phyloP scores from a whole-genome alignment of 2,329 filamentous ascomycete genomes.

The Neonectria faginata region DNA sequence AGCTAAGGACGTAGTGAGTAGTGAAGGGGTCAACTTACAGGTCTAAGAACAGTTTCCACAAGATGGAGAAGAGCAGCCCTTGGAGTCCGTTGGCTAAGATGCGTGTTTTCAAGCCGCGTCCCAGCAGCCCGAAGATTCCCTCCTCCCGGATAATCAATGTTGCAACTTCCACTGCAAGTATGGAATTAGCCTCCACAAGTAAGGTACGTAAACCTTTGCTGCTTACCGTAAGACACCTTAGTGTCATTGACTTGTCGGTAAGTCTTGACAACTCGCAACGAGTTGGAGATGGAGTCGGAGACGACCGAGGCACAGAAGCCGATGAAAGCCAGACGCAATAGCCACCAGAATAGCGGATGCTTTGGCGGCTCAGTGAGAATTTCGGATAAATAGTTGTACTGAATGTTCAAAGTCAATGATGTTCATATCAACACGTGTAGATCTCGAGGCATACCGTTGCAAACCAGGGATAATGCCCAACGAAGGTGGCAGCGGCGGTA shows the following conservation, averaged over 20 bases:
- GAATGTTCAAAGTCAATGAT: not conserved
- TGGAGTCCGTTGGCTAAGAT: constrained; percentile 62
- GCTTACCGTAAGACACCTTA: constrained; percentile 58
- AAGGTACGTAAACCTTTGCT: rapidly evolving
- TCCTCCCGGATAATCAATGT: constrained; percentile 55
- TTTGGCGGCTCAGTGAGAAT: constrained; percentile 55
- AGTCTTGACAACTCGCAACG: constrained; percentile 60
- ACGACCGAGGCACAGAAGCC: constrained; percentile 58
- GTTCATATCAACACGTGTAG: too few species aligned
- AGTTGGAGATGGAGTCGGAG: constrained; percentile 61
- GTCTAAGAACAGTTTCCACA: constrained; percentile 63
- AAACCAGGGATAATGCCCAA: constrained; percentile 63
- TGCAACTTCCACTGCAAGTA: constrained; percentile 55
- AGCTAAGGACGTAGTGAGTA: not conserved
- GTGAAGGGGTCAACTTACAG: constrained; percentile 51
- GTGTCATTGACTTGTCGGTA: constrained; percentile 63
- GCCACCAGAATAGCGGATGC: constrained; percentile 55
- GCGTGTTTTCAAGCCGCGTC: constrained; percentile 59
- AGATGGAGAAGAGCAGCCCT: constrained; percentile 59
- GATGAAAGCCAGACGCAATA: constrained; percentile 54
- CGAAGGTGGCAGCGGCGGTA: constrained; percentile 61
- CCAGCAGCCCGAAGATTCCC: constrained; percentile 57
- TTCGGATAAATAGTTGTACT: constrained; percentile 59
- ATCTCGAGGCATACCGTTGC: constrained; percentile 54
- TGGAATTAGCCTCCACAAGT: not conserved